Base-by-base conservation (phyloP, 805 yeast genomes). In the Yamadazyma akitaensis region DNA sequence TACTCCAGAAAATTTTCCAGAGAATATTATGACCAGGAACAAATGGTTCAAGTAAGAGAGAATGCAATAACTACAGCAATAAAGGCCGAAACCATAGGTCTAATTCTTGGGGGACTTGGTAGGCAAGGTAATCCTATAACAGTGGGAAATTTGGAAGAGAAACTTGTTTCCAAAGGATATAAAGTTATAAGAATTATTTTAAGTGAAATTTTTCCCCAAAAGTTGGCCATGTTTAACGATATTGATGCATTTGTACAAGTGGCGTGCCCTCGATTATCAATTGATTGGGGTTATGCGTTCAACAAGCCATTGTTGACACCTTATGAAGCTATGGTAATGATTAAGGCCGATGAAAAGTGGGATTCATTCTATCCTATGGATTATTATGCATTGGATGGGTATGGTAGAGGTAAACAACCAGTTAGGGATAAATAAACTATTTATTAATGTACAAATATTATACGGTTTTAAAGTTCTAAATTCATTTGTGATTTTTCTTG, bases 271-370 rank as follows among this genome's bases (percentile, higher is more conserved):
- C 75, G 99, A 58, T 70, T 94, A 39, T 88, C 96, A 1, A 92
- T 94, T 36, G 99, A 94, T 64, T 94, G 99, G 99, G 99, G 99
- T 0, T 94, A 94, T 63, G 99, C 99, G 0, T 94, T 94, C 60
- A 82, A 82, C 49, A 87, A 86, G 59, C 99, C 99, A 0, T 68
- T 94, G 37, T 67, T 94, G 48, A 92, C 99, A 0, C 99, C 99
- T 0, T 94, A 94, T 62, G 99, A 94, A 61, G 89, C 97, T 0
- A 89, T 88, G 88, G 96, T 91, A 5, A 77, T 90, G 76, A 64
- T 94, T 54, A 85, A 80, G 7, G 76, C 82, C 39, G 97, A 90
- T 58, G 68, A 68, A 32, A 75, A 71, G 65, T 87, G 94, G 80
- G 77, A 77, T 35, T 72, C 72, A 1, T 82, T 75, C 47, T 94